Conservation (phyloP, 257 asterid genomes). For the Gynochthodes officinalis region DNA sequence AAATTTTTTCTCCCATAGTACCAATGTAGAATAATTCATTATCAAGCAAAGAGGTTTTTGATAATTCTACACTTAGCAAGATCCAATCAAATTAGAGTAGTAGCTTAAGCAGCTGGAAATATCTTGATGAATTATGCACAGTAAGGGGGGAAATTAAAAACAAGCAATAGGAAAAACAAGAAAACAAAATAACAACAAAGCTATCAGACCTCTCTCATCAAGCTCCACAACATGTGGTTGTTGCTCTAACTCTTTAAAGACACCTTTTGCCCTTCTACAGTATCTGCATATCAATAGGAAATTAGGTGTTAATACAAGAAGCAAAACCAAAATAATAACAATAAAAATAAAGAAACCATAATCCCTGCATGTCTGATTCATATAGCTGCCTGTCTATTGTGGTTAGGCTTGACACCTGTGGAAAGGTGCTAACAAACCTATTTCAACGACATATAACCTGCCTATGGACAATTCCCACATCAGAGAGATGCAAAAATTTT, state of each 20-base stretch:
- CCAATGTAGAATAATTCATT: not conserved
- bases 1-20: no score
- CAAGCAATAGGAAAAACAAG: slow-evolving; percentile 6
- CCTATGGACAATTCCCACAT: not conserved
- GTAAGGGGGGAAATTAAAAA: not conserved
- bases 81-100: not conserved
- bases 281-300: slow-evolving; percentile 41
- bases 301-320: slow-evolving; percentile 2
- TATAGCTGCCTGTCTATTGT: not conserved
- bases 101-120: not conserved
- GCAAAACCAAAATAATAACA: no score
- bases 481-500: not conserved
- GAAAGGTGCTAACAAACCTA: not conserved
- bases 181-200: not conserved
- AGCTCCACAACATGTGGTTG: slow-evolving; percentile 55
- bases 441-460: not conserved
- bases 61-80: not conserved
- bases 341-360: not conserved
- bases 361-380: not conserved
- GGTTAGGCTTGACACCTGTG: not conserved
- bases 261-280: slow-evolving; percentile 89
- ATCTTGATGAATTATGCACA: not conserved
- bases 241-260: slow-evolving; percentile 73
- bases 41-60: not conserved
- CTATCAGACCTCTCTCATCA: slow-evolving; percentile 56